A percentile compares a stretch with the other conserved stretches of the same genome.
Conservation (phyloP, 2,329 filamentous ascomycete species). For the Pseudonectria buxi region DNA sequence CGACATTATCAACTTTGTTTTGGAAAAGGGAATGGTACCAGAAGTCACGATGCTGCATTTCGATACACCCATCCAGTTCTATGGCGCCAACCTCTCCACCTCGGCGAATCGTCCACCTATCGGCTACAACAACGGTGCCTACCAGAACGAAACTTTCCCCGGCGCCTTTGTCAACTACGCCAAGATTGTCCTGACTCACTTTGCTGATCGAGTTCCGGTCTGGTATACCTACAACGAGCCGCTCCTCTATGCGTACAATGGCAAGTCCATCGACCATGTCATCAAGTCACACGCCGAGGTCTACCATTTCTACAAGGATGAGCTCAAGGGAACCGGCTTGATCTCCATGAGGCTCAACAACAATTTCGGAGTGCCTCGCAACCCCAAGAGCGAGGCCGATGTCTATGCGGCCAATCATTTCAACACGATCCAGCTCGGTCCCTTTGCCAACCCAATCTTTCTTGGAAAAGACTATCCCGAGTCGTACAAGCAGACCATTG, state of each 20-base stretch:
- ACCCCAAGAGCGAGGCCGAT: constrained; percentile 33
- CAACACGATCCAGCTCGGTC: constrained; percentile 40
- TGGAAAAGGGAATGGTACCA: constrained; percentile 44
- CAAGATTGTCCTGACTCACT: constrained; percentile 44
- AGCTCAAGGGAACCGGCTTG: constrained; percentile 42
- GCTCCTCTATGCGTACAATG: constrained; percentile 33
- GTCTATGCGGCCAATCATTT: constrained; percentile 40
- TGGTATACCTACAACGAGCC: constrained; percentile 52
- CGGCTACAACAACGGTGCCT: constrained; percentile 35
- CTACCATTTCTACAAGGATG: constrained; percentile 48
- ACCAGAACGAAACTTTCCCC: constrained; percentile 39
- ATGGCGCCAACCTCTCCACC: constrained; percentile 24
- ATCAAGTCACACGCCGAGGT: constrained; percentile 43
- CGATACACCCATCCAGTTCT: constrained; percentile 40
- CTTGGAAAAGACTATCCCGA: constrained; percentile 45
- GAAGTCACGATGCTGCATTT: constrained; percentile 43
- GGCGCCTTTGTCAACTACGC: constrained; percentile 48
- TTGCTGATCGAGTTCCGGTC: constrained; percentile 42
- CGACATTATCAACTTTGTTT: constrained; percentile 43
- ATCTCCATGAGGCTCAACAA: constrained; percentile 43
- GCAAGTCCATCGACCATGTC: constrained; percentile 32
- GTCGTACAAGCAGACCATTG: constrained; percentile 37
- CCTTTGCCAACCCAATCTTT: constrained; percentile 47
- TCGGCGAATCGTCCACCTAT: constrained; percentile 21
- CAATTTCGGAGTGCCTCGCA: constrained; percentile 44